A percentile compares a stretch with the other conserved stretches of the same genome.
phyloP scores from a whole-genome alignment of 805 yeast genomes.

The Pichia californica region DNA sequence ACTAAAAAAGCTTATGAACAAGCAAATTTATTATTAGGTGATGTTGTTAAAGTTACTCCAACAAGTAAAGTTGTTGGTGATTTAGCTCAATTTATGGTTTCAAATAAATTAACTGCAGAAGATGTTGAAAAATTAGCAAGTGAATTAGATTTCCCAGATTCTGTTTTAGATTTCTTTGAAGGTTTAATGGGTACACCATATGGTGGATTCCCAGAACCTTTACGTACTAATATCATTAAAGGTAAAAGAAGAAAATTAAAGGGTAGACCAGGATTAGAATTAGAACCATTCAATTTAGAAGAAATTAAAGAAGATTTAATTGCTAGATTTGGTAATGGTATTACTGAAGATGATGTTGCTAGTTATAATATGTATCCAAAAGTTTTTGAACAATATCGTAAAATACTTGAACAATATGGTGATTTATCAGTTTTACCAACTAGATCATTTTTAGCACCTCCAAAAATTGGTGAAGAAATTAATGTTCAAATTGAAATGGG shows the following conservation, averaged over 20 bases:
- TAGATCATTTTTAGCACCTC: conserved; percentile 79
- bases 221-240: conserved; percentile 82
- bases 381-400: conserved; percentile 85
- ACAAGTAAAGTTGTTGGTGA: conserved; percentile 99
- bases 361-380: conserved; percentile 97
- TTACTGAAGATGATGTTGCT: conserved; percentile 86
- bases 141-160: conserved; percentile 96
- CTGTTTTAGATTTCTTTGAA: conserved; percentile 96
- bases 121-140: conserved; percentile 85
- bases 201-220: conserved; percentile 99
- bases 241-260: conserved; percentile 90
- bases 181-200: conserved; percentile 99
- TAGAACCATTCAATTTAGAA: conserved; percentile 76
- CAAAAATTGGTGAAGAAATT: conserved; percentile 83
- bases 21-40: conserved; percentile 90
- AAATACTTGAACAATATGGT: conserved; percentile 70
- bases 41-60: conserved; percentile 97
- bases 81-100: conserved; percentile 98
- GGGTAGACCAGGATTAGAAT: conserved; percentile 85
- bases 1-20: conserved; percentile 91
- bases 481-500: conserved; percentile 90
- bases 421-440: conserved; percentile 95
- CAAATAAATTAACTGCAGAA: conserved; percentile 78
- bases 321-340: conserved; percentile 66
- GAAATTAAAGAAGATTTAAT: conserved; percentile 66